Conservation (phyloP, 495 filamentous ascomycete species). For the Penicillium chermesinum region DNA sequence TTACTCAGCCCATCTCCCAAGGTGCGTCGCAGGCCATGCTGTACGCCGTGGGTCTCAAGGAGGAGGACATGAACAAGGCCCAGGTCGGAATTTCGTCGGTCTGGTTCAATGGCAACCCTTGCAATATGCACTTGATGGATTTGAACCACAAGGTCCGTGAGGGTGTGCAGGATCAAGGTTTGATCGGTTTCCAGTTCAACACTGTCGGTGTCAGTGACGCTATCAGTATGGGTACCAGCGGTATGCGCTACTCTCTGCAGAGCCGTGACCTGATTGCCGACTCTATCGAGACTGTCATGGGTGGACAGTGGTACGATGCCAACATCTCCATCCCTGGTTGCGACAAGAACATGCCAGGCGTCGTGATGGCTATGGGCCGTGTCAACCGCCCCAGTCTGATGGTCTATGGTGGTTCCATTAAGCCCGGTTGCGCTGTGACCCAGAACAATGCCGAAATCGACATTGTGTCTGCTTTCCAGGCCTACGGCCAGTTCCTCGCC, state of each 20-base stretch:
- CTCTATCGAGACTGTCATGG: constrained; percentile 97
- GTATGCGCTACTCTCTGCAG: constrained; percentile 94
- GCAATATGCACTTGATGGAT: constrained; percentile 97
- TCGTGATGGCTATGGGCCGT: constrained; percentile 94
- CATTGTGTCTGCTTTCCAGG: constrained; percentile 95
- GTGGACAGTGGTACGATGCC: constrained; percentile 98
- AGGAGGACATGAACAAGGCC: constrained; percentile 84
- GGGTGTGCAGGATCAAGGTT: constrained; percentile 73
- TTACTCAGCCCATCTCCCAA: constrained; percentile 96
- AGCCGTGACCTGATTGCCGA: constrained; percentile 95
- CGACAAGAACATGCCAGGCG: constrained; percentile 99
- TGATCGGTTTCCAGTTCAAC: constrained; percentile 92
- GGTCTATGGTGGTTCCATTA: constrained; percentile 95
- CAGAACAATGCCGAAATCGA: constrained; percentile 76
- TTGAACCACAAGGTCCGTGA: constrained; percentile 78
- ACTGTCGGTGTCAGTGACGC: constrained; percentile 84
- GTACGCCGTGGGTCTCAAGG: constrained; percentile 83
- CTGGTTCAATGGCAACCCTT: constrained; percentile 88
- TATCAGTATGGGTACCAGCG: constrained; percentile 54
- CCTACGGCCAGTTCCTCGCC: constrained; percentile 90
- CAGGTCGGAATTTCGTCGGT: constrained; percentile 95
- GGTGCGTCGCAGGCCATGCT: constrained; percentile 98
- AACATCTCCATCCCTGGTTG: constrained; percentile 98
- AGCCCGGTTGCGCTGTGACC: constrained; percentile 74
- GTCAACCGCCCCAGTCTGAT: constrained; percentile 91